Conservation (phyloP, 176 grass and related monocot species). For the Elaeis guineensis region DNA sequence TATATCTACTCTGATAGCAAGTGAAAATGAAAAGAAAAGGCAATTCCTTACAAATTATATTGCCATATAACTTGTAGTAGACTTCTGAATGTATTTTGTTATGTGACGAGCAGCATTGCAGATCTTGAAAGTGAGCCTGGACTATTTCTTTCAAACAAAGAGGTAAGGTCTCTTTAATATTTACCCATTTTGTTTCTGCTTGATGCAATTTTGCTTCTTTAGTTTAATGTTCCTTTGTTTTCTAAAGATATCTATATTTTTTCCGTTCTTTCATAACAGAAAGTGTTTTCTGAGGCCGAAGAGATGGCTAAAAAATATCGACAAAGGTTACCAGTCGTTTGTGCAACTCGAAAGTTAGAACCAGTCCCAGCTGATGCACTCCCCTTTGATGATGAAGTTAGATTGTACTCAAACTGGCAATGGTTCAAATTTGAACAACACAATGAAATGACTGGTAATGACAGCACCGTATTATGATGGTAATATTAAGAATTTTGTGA, state of each 20-base stretch:
- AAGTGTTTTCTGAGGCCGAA: constrained; percentile 73
- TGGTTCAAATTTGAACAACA: constrained; percentile 77
- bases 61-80: too few species aligned
- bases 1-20: too few species aligned
- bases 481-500: background rate
- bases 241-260: background rate
- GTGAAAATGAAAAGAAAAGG: too few species aligned
- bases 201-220: constrained; percentile 1
- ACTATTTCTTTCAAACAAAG: constrained; percentile 72
- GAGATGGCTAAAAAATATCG: constrained; percentile 55
- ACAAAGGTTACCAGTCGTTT: constrained; percentile 40
- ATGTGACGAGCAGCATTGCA: constrained; percentile 53
- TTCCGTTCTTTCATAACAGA: constrained; percentile 31
- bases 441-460: constrained; percentile 18
- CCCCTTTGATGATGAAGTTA: constrained; percentile 59
- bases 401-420: constrained; percentile 80
- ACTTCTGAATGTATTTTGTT: background rate
- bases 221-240: background rate
- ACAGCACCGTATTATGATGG: constrained; percentile 9
- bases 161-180: constrained; percentile 27
- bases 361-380: constrained; percentile 20
- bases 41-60: too few species aligned
- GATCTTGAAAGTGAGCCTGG: constrained; percentile 71
- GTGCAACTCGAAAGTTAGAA: constrained; percentile 17
- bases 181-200: too few species aligned